phyloP scores from a whole-genome alignment of 108 stramenopile genomes.

The Chaetoceros muelleri region DNA sequence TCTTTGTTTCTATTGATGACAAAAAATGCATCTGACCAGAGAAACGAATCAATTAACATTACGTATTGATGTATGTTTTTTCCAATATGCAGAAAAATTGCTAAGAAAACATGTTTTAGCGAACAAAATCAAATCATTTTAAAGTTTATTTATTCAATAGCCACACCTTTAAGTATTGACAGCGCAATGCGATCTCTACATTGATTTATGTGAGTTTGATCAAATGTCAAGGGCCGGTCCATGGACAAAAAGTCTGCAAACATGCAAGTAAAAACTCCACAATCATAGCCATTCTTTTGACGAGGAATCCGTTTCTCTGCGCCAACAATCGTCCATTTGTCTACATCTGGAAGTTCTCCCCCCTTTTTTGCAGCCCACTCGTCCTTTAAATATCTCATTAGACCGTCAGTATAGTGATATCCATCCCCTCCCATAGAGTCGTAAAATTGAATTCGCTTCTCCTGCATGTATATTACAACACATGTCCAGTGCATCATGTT shows the following conservation, averaged over 20 bases:
- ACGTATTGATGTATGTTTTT: no score
- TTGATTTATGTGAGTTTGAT: slow-evolving; percentile 65
- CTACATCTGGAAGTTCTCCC: slow-evolving; percentile 41
- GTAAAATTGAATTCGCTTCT: slow-evolving; percentile 75
- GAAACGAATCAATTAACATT: no score
- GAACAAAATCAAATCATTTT: no score
- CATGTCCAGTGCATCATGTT: slow-evolving; percentile 88
- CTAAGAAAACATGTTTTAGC: no score
- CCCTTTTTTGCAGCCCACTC: slow-evolving; percentile 72
- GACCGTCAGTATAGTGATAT: slow-evolving; percentile 35
- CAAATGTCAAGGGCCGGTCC: slow-evolving; percentile 60
- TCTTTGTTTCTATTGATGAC: no score
- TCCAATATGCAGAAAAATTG: no score
- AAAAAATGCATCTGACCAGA: no score
- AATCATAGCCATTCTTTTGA: slow-evolving; percentile 82
- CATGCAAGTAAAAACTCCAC: slow-evolving; percentile 90
- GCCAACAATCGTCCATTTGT: slow-evolving; percentile 60
- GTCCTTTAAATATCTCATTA: slow-evolving; percentile 76
- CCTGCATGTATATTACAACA: slow-evolving; percentile 79
- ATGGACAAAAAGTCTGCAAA: slow-evolving; percentile 74
- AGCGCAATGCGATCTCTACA: slow-evolving; percentile 78
- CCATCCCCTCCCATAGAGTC: slow-evolving; percentile 66
- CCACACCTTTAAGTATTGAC: slow-evolving; percentile 72
- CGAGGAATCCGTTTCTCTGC: slow-evolving; percentile 40
- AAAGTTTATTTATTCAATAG: slow-evolving; percentile 39